Conservation (phyloP, 2,329 filamentous ascomycete species). For the Lachnellula hyalina region DNA sequence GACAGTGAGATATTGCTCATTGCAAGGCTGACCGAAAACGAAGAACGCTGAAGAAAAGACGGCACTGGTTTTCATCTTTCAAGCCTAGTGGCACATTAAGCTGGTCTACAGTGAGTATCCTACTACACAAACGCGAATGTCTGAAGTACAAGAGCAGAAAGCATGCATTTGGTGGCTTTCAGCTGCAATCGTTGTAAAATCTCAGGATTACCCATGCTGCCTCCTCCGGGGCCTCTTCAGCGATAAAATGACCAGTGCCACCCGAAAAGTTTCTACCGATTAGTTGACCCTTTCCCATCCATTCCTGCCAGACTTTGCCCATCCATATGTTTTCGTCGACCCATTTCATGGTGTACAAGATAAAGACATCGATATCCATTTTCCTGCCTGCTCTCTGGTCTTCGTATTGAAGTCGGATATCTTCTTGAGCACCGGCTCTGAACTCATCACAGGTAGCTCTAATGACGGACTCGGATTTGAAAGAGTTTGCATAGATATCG, state of each 20-base stretch:
- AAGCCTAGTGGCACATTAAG: no score
- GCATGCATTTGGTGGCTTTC: not conserved
- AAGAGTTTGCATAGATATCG: conserved; percentile 39
- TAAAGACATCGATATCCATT: conserved; percentile 37
- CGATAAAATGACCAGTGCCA: conserved; percentile 41
- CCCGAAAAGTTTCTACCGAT: conserved; percentile 31
- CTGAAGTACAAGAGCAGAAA: no score
- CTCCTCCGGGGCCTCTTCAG: conserved; percentile 39
- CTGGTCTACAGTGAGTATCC: no score
- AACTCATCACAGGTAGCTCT: conserved; percentile 44
- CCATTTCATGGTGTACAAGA: conserved; percentile 42
- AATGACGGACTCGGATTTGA: conserved; percentile 38
- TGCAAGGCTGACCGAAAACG: no score
- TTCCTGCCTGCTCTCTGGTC: conserved; percentile 42
- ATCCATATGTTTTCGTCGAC: not conserved
- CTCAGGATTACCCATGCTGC: conserved; percentile 21
- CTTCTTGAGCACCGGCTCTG: conserved; percentile 37
- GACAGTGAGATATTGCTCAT: no score
- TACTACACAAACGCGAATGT: no score
- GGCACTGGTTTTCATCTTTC: no score
- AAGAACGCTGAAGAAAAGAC: no score
- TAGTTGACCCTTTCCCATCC: conserved; percentile 34
- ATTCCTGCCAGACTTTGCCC: conserved; percentile 18
- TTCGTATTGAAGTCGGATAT: conserved; percentile 38
- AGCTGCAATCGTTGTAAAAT: conserved; percentile 8